A percentile compares a stretch with the other conserved stretches of the same genome.
phyloP scores from a whole-genome alignment of 2,329 filamentous ascomycete genomes.

The Seiridium cupressi region DNA sequence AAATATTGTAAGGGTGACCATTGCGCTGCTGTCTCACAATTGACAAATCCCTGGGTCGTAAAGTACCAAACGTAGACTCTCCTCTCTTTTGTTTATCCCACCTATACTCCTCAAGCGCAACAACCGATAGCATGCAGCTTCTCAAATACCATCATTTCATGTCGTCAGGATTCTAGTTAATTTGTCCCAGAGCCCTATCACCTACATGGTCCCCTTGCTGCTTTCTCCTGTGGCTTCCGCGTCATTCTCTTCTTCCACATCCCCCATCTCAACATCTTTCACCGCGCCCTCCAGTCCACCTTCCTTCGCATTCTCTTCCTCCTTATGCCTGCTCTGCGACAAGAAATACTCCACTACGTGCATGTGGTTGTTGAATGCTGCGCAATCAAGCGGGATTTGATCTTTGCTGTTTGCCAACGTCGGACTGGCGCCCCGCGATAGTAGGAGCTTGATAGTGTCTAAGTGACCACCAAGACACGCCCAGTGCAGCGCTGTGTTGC shows the following conservation, averaged over 20 bases:
- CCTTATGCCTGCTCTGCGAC: conserved; percentile 43
- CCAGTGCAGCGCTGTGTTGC: conserved; percentile 94
- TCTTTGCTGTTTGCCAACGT: conserved; percentile 79
- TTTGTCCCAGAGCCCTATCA: not conserved
- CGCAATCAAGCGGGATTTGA: conserved; percentile 75
- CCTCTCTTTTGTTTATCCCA: too few relatives aligned
- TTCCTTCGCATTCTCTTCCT: conserved; percentile 43
- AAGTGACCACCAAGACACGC: conserved; percentile 88
- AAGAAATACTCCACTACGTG: conserved; percentile 63
- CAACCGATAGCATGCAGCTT: too few relatives aligned
- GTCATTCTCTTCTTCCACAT: conserved; percentile 11
- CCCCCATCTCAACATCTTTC: conserved; percentile 25
- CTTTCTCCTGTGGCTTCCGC: conserved; percentile 2
- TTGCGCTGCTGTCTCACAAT: too few relatives aligned
- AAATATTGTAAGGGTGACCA: too few relatives aligned
- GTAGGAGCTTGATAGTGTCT: conserved; percentile 71
- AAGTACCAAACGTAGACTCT: too few relatives aligned
- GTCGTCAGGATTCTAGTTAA: too few relatives aligned
- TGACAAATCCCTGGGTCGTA: too few relatives aligned
- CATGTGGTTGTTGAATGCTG: conserved; percentile 67
- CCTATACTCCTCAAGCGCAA: too few relatives aligned
- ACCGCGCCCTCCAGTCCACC: conserved; percentile 37
- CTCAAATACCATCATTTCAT: too few relatives aligned
- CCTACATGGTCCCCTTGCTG: not conserved
- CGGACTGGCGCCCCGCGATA: conserved; percentile 75